Evolutionary conservation across 768 basidiomycete species (phyloP).

Genomic region (Xerocomellus chrysenteron): DNA sequence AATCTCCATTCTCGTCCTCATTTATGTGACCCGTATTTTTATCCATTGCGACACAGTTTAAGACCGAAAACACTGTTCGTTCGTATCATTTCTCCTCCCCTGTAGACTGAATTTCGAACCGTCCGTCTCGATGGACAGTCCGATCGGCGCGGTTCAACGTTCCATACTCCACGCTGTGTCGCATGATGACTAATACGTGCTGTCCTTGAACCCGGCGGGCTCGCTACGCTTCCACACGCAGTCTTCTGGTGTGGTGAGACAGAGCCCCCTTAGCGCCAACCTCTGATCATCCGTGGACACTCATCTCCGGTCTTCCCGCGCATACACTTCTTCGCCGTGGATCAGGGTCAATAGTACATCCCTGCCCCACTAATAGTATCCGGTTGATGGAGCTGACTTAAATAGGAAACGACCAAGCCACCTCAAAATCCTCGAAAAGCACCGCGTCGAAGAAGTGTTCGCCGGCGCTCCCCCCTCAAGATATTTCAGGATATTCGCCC

Average conservation of each 20-base stretch:
- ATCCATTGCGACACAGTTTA: conserved; percentile 2
- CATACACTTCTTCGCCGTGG: conserved; percentile 26
- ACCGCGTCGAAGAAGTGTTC: conserved; percentile 29
- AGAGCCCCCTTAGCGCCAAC: conserved; percentile 2
- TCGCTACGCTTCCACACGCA: conserved; percentile 21
- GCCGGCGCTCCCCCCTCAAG: conserved; percentile 10
- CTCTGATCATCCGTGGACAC: neutral
- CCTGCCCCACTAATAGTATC: conserved; percentile 8
- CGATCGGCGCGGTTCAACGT: neutral
- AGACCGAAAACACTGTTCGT: neutral
- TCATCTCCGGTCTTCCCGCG: conserved; percentile 29
- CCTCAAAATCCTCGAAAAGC: conserved; percentile 30
- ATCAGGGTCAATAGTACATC: conserved; percentile 29
- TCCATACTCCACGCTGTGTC: conserved; percentile 16
- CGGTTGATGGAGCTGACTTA: conserved; percentile 4
- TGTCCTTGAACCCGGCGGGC: conserved; percentile 20
- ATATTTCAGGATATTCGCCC: conserved; percentile 28
- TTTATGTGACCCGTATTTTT: conserved; percentile 28
- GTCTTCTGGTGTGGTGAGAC: conserved; percentile 9
- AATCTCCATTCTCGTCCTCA: conserved; percentile 12
- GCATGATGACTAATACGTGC: conserved; percentile 22
- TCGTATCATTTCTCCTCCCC: neutral
- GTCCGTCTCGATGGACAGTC: neutral
- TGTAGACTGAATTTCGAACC: neutral
- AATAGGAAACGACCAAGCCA: conserved; percentile 15